A percentile compares a stretch with the other conserved stretches of the same genome.
These are phyloP conservation scores for Rhynchospora breviuscula DNA, from an alignment of 176 grass and related monocot species.

Conservation along the genomic window DNA sequence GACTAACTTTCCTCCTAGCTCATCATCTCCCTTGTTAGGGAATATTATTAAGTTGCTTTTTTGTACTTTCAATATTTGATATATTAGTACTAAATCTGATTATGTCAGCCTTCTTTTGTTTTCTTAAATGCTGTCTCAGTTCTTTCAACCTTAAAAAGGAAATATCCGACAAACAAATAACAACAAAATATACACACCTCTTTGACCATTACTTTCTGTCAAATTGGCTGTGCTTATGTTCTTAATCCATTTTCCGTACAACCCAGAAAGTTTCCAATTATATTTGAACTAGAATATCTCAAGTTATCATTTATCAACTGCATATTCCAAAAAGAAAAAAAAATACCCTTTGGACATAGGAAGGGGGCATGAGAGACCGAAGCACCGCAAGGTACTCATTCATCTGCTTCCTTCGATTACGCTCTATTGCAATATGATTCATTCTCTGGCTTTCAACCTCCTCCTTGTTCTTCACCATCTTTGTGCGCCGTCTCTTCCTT, in stretches of 20 bases:
- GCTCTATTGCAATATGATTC: constrained; percentile 99
- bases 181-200: not conserved
- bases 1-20: constrained; percentile 15
- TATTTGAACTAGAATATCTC: not conserved
- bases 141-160: not conserved
- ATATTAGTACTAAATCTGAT: not conserved
- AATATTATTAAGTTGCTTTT: constrained; percentile 14
- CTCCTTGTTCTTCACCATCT: constrained; percentile 84
- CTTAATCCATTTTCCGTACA: not conserved
- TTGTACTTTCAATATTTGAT: constrained; percentile 11
- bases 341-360: constrained; percentile 83
- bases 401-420: constrained; percentile 91
- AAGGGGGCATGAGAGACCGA: constrained; percentile 80
- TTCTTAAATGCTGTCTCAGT: not conserved
- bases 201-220: not conserved
- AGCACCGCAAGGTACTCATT: constrained; percentile 96
- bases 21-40: not conserved
- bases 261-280: not conserved
- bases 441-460: constrained; percentile 95
- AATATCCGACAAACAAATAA: not conserved
- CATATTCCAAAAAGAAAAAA: not conserved
- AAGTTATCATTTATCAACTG: not conserved
- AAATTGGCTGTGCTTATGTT: not conserved
- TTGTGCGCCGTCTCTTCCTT: constrained; percentile 69
- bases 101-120: not conserved